A percentile compares a stretch with the other conserved stretches of the same genome.
These are phyloP conservation scores for Podospora appendiculata DNA, from an alignment of 495 filamentous ascomycete species.

Conservation along the genomic window DNA sequence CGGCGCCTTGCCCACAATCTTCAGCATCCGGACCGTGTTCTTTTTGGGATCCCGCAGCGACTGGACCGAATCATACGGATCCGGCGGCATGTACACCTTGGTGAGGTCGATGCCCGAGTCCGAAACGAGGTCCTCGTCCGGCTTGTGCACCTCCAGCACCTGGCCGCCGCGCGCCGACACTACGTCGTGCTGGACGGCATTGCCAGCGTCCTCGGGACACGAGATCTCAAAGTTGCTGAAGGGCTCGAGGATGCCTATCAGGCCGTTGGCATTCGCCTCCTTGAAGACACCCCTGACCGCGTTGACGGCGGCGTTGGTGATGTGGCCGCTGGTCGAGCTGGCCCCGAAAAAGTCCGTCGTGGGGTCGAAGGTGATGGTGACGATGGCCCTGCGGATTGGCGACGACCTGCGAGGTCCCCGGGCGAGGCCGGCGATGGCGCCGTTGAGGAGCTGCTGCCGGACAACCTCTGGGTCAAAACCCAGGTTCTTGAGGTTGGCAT, in stretches of 20 bases:
- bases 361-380: constrained; percentile 61
- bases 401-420: constrained; percentile 72
- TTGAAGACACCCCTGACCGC: constrained; percentile 62
- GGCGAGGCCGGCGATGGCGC: constrained; percentile 74
- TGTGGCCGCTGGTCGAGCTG: constrained; percentile 60
- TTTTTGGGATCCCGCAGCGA: constrained; percentile 32
- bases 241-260: constrained; percentile 75
- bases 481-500: constrained; percentile 29
- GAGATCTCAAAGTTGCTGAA: constrained; percentile 81
- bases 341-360: constrained; percentile 51
- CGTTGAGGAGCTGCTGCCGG: constrained; percentile 63
- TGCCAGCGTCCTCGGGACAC: constrained; percentile 73
- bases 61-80: constrained; percentile 63
- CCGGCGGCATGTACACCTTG: constrained; percentile 75
- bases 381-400: constrained; percentile 63
- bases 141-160: constrained; percentile 71
- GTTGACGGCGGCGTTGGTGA: constrained; percentile 68
- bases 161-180: constrained; percentile 74
- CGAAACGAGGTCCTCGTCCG: constrained; percentile 21
- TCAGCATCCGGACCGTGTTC: constrained; percentile 33
- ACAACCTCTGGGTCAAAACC: constrained; percentile 51
- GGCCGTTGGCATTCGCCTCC: constrained; percentile 37
- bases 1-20: constrained; percentile 77
- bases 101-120: constrained; percentile 49
- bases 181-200: constrained; percentile 86